These are phyloP conservation scores for Ceratobasidium sp. DNA, from an alignment of 1,284 basidiomycete genomes.

Conservation along the genomic window DNA sequence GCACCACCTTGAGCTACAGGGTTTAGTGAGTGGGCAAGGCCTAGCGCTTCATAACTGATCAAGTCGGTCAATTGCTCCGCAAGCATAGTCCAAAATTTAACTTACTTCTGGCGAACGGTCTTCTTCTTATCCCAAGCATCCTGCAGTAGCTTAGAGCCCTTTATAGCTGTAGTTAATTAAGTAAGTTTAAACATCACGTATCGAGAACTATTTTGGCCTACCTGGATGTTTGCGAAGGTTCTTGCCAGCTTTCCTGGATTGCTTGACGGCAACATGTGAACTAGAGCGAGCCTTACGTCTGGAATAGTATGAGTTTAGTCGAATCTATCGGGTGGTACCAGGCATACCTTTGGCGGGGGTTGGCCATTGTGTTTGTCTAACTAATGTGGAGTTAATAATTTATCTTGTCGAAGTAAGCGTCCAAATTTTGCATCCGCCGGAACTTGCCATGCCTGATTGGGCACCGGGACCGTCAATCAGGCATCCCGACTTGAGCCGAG, in stretches of 20 bases:
- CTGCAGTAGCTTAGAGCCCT: slow-evolving; percentile 84
- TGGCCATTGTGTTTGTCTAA: slow-evolving; percentile 71
- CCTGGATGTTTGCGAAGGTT: slow-evolving; percentile 81
- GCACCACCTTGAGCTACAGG: slow-evolving; percentile 56
- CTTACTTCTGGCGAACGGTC: slow-evolving; percentile 94
- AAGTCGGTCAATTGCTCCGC: slow-evolving; percentile 28
- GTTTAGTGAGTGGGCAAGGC: slow-evolving; percentile 73
- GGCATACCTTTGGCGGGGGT: slow-evolving; percentile 78
- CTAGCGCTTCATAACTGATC: slow-evolving; percentile 78
- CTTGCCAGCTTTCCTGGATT: slow-evolving; percentile 74
- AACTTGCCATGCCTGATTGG: neutral
- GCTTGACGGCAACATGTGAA: slow-evolving; percentile 73
- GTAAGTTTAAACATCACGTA: neutral
- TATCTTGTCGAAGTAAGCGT: neutral
- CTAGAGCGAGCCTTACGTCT: slow-evolving; percentile 79
- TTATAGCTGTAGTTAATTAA: slow-evolving; percentile 66
- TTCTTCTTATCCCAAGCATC: slow-evolving; percentile 89
- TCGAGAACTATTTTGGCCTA: slow-evolving; percentile 54
- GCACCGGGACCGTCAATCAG: slow-evolving; percentile 18
- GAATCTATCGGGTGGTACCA: neutral
- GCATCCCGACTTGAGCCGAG: slow-evolving; percentile 33
- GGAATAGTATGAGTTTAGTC: neutral
- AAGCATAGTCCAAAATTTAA: slow-evolving; percentile 43
- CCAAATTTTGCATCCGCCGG: slow-evolving; percentile 34
- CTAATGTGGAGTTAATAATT: neutral